Conservation (phyloP, 805 yeast genomes). For the Isabelozyma pseudorhagii region DNA sequence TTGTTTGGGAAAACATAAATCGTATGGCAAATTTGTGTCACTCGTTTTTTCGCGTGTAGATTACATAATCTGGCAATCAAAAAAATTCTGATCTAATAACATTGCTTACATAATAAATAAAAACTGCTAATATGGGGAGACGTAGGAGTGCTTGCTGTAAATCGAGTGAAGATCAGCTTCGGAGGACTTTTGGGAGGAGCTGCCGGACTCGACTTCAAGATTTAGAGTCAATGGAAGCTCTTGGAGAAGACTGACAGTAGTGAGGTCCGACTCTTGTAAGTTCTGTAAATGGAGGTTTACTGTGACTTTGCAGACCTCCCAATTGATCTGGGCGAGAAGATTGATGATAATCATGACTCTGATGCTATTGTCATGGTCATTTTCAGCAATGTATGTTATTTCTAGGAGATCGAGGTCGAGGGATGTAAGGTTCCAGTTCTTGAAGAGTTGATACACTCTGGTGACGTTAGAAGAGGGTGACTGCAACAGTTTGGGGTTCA, state of each 20-base stretch:
- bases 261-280: neutral
- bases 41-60: neutral
- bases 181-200: neutral
- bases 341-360: conserved; percentile 1
- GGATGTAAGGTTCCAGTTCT: neutral
- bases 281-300: neutral
- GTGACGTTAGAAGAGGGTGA: neutral
- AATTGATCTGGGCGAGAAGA: neutral
- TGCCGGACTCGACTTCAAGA: neutral
- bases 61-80: neutral
- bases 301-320: neutral
- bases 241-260: neutral
- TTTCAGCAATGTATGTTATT: neutral
- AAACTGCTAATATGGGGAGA: neutral
- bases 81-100: neutral
- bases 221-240: neutral
- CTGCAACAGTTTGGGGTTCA: neutral
- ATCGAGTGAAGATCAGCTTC: neutral
- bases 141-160: neutral
- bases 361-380: neutral
- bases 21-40: neutral
- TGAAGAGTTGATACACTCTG: neutral
- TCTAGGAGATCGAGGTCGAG: neutral
- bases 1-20: neutral
- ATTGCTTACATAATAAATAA: too few relatives aligned